Percentiles rank a stretch among this genome's conserved stretches.
These are phyloP conservation scores for Stropharia rugosoannulata DNA, from an alignment of 768 basidiomycete genomes.

Conservation along the genomic window DNA sequence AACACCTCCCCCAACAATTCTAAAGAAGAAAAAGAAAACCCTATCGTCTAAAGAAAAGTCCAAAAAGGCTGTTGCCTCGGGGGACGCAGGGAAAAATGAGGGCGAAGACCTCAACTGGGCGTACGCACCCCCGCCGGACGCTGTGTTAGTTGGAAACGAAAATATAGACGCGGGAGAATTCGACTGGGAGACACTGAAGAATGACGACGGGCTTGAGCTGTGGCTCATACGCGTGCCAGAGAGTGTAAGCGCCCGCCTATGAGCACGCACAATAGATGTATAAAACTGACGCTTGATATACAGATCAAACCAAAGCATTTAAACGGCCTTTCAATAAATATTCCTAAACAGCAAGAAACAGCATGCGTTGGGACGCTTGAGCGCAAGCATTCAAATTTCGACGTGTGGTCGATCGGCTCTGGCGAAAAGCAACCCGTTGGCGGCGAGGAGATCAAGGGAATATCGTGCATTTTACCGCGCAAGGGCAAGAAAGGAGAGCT, in stretches of 20 bases:
- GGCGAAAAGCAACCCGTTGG: slow-evolving; percentile 35
- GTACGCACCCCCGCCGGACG: slow-evolving; percentile 57
- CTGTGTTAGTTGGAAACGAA: slow-evolving; percentile 46
- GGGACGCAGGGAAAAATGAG: slow-evolving; percentile 44
- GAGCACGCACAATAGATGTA: background rate
- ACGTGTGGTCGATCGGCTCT: slow-evolving; percentile 63
- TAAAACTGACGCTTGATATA: background rate
- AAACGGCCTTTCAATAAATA: slow-evolving; percentile 47
- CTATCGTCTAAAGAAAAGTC: slow-evolving; percentile 22
- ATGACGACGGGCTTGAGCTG: slow-evolving; percentile 59
- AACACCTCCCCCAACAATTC: slow-evolving; percentile 13
- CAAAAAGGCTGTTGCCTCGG: slow-evolving; percentile 17
- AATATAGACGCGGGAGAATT: slow-evolving; percentile 51
- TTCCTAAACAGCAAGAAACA: slow-evolving; percentile 37
- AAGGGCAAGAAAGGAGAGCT: slow-evolving; percentile 58
- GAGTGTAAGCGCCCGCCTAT: slow-evolving; percentile 43
- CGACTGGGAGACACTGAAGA: slow-evolving; percentile 65
- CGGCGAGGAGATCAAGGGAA: slow-evolving; percentile 61
- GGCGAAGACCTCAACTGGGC: slow-evolving; percentile 56
- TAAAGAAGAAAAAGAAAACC: slow-evolving; percentile 16
- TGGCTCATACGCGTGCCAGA: slow-evolving; percentile 74
- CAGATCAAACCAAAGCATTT: slow-evolving; percentile 71
- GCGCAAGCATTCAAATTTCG: slow-evolving; percentile 55
- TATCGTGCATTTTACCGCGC: slow-evolving; percentile 67
- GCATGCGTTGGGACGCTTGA: slow-evolving; percentile 47